Base-by-base conservation (phyloP, 345 rosid species). In the Litchi chinensis region DNA sequence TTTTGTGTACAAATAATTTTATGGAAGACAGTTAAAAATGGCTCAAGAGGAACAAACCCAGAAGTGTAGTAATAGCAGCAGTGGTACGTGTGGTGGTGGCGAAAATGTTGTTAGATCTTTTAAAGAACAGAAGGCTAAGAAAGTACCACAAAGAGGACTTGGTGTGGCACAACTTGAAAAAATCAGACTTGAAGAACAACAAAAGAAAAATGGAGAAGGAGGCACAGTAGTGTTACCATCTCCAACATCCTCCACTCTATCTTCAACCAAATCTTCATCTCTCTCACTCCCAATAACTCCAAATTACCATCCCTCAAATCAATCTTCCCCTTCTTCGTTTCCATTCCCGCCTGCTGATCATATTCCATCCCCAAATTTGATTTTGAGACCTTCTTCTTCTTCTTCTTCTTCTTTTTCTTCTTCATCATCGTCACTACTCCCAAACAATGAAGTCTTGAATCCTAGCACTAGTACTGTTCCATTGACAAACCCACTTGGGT, bases 161-260 rank as follows among this genome's bases (percentile, higher is more conserved):
- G 95, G 95, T 77, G 93, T 88, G 63, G 93, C 95, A 9, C 93
- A 91, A 69, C 84, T 91, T 64, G 95, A 91, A 77, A 89, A 78
- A 79, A 89, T 91, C 72, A 87, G 93, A 62, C 59, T 91, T 2
- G 88, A 89, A 80, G 89, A 89, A 79, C 90, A 89, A 70, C 83
- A 81, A 60, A 82, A 79, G 85, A 88, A 81, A 76, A 82, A 85
- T 79, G 80, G 76, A 10, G 75, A 28, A 26, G 37, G 37, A 32
- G 37, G 37, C 37, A 82, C 13, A 10, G 60, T 26, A 32, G 72
- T 74, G 19, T 76, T 84, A 46, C 76, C 79, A 6, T 77, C 83
- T 28, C 77, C 79, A 5, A 50, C 18, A 50, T 60, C 71, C 1
- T 8, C 76, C 10, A n/a, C 65, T 15, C 8, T 16, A 46, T 73